These are phyloP conservation scores for Blastobotrys apis DNA, from an alignment of 1,139 yeast genomes.

Conservation along the genomic window DNA sequence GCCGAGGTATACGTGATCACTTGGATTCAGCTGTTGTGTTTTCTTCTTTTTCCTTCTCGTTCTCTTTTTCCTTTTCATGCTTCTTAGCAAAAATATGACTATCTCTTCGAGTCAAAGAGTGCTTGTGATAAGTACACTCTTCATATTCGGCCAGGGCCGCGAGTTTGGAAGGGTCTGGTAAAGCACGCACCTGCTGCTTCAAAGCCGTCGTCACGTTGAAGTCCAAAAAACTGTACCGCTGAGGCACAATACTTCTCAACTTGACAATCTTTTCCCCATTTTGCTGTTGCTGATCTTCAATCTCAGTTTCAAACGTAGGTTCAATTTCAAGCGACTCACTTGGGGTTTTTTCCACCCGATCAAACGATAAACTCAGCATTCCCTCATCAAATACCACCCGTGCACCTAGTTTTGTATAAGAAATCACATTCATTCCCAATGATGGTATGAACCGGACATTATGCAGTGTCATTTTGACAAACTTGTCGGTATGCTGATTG, in stretches of 20 bases:
- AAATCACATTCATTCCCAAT: constrained; percentile 11
- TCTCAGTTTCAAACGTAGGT: too few relatives aligned
- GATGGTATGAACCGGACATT: constrained; percentile 15
- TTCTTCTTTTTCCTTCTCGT: background rate
- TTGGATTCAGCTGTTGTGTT: too few relatives aligned
- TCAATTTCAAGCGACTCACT: too few relatives aligned
- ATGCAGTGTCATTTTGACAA: constrained; percentile 7
- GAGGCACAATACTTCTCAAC: constrained; percentile 8
- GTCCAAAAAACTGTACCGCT: constrained; percentile 12
- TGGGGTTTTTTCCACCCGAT: background rate
- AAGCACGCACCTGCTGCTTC: constrained; percentile 6
- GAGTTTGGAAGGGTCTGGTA: constrained; percentile 3
- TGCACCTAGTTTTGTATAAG: background rate
- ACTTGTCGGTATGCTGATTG: constrained; percentile 6
- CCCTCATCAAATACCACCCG: constrained; percentile 6
- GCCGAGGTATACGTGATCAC: too few relatives aligned
- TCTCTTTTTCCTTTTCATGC: too few relatives aligned
- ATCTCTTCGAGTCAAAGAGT: too few relatives aligned
- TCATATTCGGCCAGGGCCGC: background rate
- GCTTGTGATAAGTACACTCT: background rate
- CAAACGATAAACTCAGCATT: background rate
- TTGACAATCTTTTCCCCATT: too few relatives aligned
- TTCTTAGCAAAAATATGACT: too few relatives aligned
- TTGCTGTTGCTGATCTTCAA: too few relatives aligned
- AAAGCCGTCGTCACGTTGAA: constrained; percentile 2